Evolutionary conservation across 1,284 basidiomycete genomes (phyloP).

Genomic region (Schizophyllum commune): DNA sequence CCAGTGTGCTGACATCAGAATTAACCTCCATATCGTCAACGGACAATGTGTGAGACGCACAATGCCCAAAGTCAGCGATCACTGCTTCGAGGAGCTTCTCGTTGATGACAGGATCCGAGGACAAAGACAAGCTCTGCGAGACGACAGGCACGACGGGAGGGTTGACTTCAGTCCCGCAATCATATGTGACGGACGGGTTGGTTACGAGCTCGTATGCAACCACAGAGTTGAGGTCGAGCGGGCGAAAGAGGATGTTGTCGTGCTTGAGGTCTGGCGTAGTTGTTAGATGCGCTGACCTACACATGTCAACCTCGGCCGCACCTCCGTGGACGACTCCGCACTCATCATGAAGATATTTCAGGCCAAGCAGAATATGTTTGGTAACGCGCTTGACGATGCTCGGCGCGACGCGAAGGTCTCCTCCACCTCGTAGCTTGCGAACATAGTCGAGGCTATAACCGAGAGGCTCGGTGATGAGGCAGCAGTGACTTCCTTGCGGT

Average conservation of each 20-base stretch:
- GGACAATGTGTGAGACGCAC: slow-evolving; percentile 1
- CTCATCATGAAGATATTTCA: neutral
- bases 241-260: slow-evolving; percentile 7
- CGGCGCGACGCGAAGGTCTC: neutral
- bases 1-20: neutral
- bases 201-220: neutral
- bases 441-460: neutral
- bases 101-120: neutral
- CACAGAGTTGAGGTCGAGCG: neutral
- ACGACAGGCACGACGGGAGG: slow-evolving; percentile 2
- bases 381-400: neutral
- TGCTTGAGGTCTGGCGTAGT: slow-evolving; percentile 6
- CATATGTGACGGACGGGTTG: slow-evolving; percentile 1
- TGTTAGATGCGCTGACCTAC: neutral
- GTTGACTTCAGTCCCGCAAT: neutral
- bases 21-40: neutral
- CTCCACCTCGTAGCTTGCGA: neutral
- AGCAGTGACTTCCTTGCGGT: neutral
- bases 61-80: slow-evolving; percentile 5
- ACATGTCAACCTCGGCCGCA: neutral
- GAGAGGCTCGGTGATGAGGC: neutral
- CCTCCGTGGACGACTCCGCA: neutral
- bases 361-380: neutral
- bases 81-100: neutral
- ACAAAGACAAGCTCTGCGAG: neutral